Conservation (phyloP, 148 eudicot species). For the Drosera capensis region DNA sequence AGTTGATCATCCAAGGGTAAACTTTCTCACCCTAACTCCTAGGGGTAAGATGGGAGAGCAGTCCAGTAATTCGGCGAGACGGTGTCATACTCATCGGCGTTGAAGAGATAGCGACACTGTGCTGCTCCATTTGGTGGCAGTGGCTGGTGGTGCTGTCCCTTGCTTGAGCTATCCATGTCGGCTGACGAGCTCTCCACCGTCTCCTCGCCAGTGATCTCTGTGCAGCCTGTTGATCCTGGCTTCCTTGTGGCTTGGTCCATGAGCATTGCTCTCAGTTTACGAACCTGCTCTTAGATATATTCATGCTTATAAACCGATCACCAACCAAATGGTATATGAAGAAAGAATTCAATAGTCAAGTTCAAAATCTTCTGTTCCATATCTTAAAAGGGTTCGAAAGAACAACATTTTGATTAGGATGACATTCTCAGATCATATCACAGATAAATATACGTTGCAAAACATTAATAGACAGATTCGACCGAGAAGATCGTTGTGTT, state of each 20-base stretch:
- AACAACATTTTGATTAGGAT: no score
- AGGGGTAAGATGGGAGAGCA: slow-evolving; percentile 13
- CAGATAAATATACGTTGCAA: no score
- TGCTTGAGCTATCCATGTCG: slow-evolving; percentile 3
- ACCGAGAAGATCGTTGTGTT: no score
- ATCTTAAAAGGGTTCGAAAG: no score
- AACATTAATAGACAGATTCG: no score
- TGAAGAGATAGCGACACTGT: slow-evolving; percentile 9
- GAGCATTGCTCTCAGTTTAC: slow-evolving; percentile 31
- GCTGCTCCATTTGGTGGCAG: slow-evolving; percentile 7
- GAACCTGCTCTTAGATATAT: slow-evolving; percentile 18
- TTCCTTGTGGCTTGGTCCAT: slow-evolving; percentile 27
- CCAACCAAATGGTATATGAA: no score
- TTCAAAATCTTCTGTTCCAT: no score
- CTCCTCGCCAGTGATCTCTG: slow-evolving; percentile 35
- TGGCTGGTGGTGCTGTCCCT: background rate
- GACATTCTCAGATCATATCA: no score
- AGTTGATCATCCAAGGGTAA: no score
- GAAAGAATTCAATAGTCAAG: background rate
- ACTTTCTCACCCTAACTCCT: no score
- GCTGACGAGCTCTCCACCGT: slow-evolving; percentile 39
- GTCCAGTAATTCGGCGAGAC: slow-evolving; percentile 22
- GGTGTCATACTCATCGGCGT: background rate
- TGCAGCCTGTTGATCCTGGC: slow-evolving; percentile 20
- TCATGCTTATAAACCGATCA: no score